Conservation (phyloP, 768 basidiomycete species). For the Phlebiopsis gigantea region DNA sequence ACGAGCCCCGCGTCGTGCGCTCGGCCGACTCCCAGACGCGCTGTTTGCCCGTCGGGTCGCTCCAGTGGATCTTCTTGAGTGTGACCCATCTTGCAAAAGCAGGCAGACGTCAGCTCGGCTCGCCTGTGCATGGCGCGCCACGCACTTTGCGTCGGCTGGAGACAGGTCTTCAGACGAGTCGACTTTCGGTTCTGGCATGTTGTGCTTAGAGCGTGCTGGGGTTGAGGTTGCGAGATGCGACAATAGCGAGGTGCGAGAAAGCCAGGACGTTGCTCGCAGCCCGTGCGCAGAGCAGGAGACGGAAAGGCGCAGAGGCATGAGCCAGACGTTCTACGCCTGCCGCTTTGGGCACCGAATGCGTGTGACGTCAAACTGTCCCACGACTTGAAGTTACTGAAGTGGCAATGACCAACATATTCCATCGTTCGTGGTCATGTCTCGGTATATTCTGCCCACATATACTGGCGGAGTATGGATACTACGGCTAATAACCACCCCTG, state of each 20-base stretch:
- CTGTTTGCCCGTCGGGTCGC: constrained; percentile 76
- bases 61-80: constrained; percentile 75
- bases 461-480: no score
- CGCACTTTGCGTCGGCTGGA: constrained; percentile 54
- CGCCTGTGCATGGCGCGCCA: not conserved
- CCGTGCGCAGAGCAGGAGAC: not conserved
- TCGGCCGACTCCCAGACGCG: constrained; percentile 89
- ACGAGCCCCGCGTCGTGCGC: constrained; percentile 69
- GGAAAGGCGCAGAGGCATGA: not conserved
- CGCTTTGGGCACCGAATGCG: not conserved
- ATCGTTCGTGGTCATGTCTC: no score
- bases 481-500: constrained; percentile 40
- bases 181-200: constrained; percentile 43
- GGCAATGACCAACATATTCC: no score
- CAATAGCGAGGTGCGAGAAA: not conserved
- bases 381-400: no score
- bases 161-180: constrained; percentile 47
- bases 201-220: not conserved
- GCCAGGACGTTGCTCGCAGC: not conserved
- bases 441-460: no score
- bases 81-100: constrained; percentile 65
- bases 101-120: not conserved
- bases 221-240: not conserved
- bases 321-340: not conserved
- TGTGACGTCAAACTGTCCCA: not conserved